Base-by-base conservation (phyloP, 164 flowering plant genomes). In the Warburgia ugandensis region DNA sequence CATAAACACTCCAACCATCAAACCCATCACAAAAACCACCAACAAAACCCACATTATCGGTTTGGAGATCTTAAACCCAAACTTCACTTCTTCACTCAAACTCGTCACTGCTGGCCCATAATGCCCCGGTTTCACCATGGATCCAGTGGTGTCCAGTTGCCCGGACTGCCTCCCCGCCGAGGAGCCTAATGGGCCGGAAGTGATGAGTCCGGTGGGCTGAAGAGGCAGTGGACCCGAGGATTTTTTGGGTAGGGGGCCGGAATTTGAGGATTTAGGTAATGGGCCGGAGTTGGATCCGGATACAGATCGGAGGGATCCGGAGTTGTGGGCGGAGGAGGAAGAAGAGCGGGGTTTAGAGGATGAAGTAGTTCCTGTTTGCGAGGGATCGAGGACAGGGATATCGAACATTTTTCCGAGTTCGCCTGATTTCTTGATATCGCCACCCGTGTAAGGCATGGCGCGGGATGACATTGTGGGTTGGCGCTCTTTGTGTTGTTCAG, bases 351-450 rank as follows among this genome's bases (percentile, higher is more conserved):
- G 12, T 12, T 40, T 51, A 0, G 78, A 37, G 43, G 63, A 22
- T 41, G 48, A 30, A 68, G 68, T 40, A 65, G 70, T 19, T 39
- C 58, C 27, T 25, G 49, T 10, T 12, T 40, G 48, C 0, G 78
- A 37, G 1, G 66, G 54, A 43, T 71, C 71, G 6, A 50, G 26
- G 16, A 63, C 55, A 10, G 71, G 67, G 60, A 87, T 77, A 60
- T 84, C 95, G 50, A 88, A 86, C 99, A 92, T 92, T 58, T 82
- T 92, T 3, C 89, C 99, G 20, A 92, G 72, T 68, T 92, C 99
- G 9, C 90, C 90, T 26, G 90, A 86, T 50, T 78, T 82, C 70
- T 82, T 84, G 29, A 80, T 65, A 68, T 82, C 95, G 30, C 90
- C 95, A 56, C 90, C 95, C 14, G 87, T 85, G 73, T 82, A 85